Base-by-base conservation (phyloP, 2,329 filamentous ascomycete genomes). In the Epichloe brachyelytri region DNA sequence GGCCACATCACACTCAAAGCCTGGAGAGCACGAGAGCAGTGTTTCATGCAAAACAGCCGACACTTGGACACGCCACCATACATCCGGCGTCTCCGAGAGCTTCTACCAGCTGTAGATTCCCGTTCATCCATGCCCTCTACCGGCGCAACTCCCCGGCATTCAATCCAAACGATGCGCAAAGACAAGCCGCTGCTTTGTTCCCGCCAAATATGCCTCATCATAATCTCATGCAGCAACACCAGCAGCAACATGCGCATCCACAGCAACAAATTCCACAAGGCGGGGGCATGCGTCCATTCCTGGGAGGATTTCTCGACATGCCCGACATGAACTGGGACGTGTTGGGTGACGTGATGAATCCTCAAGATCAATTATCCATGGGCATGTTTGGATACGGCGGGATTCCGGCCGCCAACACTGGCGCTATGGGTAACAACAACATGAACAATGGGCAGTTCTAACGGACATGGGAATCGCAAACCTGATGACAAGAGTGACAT, bases 1-100 rank as follows among this genome's bases (percentile, higher is more conserved):
- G 76, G 71, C 2, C 64, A 72, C 19, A 71, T 73, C 43, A 66
- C 73, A 4, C 64, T 79, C 52, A 73, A 71, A 55, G 77, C 73
- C 0, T 81, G 78, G 78, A 70, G 65, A 53, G 65, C 62, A n/a
- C 71, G 77, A 11, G 74, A 77, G 56, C 64, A 65, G 34, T 62
- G 68, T 0, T 61, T 75, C 14, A 55, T 57, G 2, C 61, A 68
- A 43, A 57, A 60, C 4, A 73, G 74, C 1, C 58, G 62, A 17
- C 48, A 58, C 1, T 64, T 73, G 14, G 63, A 72, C 15, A 66
- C 64, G 15, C 77, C 77, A 0, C 56, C 56, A 4, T 79, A 70
- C 45, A 69, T 81, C 38, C 57, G 62, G 17, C 71, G 65, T 39
- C 64, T 80, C 11, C 71, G 68, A 41, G 61, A 67, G 1, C 57